These are phyloP conservation scores for Paramecium bursaria DNA, from an alignment of 73 alveolate genomes.

Conservation along the genomic window DNA sequence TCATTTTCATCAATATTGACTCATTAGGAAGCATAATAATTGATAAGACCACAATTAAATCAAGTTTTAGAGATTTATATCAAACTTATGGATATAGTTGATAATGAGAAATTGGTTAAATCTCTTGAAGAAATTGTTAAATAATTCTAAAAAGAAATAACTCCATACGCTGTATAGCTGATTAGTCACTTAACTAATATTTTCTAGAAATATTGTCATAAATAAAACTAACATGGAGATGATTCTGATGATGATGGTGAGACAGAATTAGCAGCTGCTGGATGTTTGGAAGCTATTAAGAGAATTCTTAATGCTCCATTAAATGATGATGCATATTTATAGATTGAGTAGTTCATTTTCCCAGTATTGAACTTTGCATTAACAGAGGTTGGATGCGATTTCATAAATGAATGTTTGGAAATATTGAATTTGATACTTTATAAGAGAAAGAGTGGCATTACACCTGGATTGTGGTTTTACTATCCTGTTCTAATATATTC, in stretches of 20 bases:
- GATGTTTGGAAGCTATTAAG: conserved; percentile 85
- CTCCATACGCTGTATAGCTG: conserved; percentile 85
- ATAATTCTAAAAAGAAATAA: conserved; percentile 77
- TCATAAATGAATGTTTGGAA: conserved; percentile 75
- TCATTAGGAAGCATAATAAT: conserved; percentile 72
- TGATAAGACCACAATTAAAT: conserved; percentile 75
- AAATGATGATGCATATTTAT: conserved; percentile 27
- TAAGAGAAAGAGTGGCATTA: conserved; percentile 28
- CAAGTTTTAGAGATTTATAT: conserved; percentile 77
- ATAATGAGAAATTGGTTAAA: conserved; percentile 83
- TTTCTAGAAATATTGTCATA: conserved; percentile 73
- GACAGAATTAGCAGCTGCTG: conserved; percentile 78
- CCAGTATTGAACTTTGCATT: conserved; percentile 75
- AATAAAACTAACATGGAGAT: conserved; percentile 82
- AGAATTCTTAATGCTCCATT: conserved; percentile 76
- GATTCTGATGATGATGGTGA: conserved; percentile 73
- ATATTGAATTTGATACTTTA: conserved; percentile 54
- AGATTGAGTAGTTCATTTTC: conserved; percentile 69
- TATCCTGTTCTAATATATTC: conserved; percentile 68
- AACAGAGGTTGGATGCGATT: conserved; percentile 84
- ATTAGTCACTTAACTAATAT: conserved; percentile 72
- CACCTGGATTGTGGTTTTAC: conserved; percentile 78
- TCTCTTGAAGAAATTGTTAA: conserved; percentile 90
- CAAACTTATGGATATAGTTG: conserved; percentile 84
- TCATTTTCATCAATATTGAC: conserved; percentile 73